A percentile compares a stretch with the other conserved stretches of the same genome.
phyloP scores from a whole-genome alignment of 805 yeast species.

The Myxozyma sirexii region DNA sequence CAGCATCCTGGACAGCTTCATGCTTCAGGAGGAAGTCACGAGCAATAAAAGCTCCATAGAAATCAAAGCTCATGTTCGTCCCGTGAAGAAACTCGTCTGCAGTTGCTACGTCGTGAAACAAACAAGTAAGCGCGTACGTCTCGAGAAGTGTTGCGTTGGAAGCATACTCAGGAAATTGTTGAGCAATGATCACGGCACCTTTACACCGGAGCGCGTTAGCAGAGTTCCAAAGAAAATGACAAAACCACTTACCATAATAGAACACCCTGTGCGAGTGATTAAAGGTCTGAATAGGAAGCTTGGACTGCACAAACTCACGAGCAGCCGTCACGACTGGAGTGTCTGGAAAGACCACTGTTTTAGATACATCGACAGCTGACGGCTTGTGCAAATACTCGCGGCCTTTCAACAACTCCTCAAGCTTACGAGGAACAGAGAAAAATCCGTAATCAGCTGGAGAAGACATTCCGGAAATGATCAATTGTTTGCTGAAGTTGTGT shows the following conservation, averaged over 20 bases:
- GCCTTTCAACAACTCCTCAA: slow-evolving; percentile 16
- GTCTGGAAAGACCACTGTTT: slow-evolving; percentile 1
- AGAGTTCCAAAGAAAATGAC: not conserved
- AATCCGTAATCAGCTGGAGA: slow-evolving; percentile 21
- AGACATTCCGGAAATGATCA: not conserved
- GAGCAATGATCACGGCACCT: slow-evolving; percentile 15
- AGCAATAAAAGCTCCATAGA: slow-evolving; percentile 36
- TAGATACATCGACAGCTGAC: slow-evolving; percentile 11
- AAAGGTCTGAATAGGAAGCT: slow-evolving; percentile 16
- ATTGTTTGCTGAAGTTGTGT: too few relatives aligned
- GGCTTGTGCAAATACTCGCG: slow-evolving; percentile 7
- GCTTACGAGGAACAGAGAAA: slow-evolving; percentile 18
- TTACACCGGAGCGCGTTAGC: not conserved
- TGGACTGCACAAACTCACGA: slow-evolving; percentile 3
- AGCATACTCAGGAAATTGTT: slow-evolving; percentile 35
- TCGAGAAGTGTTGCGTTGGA: slow-evolving; percentile 20
- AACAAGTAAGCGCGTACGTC: slow-evolving; percentile 29
- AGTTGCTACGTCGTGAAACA: slow-evolving; percentile 37
- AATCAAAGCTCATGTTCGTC: slow-evolving; percentile 36
- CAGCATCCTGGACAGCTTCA: slow-evolving; percentile 27
- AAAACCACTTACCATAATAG: slow-evolving; percentile 9
- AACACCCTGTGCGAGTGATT: slow-evolving; percentile 19
- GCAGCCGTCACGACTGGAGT: slow-evolving; percentile 11
- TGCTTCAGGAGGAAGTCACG: slow-evolving; percentile 27
- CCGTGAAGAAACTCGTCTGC: slow-evolving; percentile 30